Evolutionary conservation across 176 grass and related monocot genomes (phyloP).

Genomic region (Aegilops speltoides): DNA sequence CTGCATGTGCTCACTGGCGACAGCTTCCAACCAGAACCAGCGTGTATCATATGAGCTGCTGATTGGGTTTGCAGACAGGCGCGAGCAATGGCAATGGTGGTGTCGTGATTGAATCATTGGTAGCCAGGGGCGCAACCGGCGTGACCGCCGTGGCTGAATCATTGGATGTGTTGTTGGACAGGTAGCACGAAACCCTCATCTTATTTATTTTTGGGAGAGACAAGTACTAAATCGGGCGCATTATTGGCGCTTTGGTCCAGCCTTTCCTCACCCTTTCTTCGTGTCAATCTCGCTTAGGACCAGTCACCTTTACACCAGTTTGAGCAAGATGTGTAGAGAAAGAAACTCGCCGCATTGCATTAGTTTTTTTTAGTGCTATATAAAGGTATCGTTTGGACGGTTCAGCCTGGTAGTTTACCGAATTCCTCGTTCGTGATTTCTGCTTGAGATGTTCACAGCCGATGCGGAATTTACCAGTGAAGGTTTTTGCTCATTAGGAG

Average conservation of each 20-base stretch:
- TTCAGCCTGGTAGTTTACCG: neutral
- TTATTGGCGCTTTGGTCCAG: neutral
- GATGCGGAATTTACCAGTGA: no score
- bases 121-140: neutral
- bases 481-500: no score
- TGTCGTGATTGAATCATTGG: slow-evolving; percentile 13
- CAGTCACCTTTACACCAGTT: neutral
- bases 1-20: slow-evolving; percentile 9
- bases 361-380: neutral
- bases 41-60: neutral
- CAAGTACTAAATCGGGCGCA: neutral
- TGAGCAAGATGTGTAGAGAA: neutral
- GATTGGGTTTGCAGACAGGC: neutral
- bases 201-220: neutral
- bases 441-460: no score
- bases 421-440: no score
- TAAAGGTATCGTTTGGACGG: neutral
- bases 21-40: neutral
- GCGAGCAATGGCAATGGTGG: neutral
- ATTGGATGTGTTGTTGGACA: neutral
- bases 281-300: neutral
- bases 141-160: neutral
- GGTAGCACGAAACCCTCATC: neutral
- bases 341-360: neutral
- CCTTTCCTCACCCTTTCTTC: neutral